phyloP scores from a whole-genome alignment of 2,329 filamentous ascomycete genomes.

The Phialocephala subalpina region DNA sequence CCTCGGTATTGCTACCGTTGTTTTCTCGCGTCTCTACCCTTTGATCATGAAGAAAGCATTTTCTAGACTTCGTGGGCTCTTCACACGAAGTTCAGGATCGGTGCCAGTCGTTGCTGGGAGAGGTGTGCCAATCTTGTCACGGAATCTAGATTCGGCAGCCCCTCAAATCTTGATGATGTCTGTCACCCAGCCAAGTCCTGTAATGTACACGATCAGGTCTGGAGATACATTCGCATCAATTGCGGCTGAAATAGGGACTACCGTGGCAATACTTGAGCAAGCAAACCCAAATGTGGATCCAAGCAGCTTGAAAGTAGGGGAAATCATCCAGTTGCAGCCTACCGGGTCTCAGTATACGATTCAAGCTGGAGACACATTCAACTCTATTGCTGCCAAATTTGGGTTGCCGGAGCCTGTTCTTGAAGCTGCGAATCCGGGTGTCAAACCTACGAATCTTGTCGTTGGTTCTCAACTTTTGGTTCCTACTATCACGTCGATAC shows the following conservation, averaged over 20 bases:
- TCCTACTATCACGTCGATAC: neutral
- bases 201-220: slow-evolving; percentile 24
- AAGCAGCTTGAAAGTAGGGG: slow-evolving; percentile 22
- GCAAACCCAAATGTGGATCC: slow-evolving; percentile 23
- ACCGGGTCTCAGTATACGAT: slow-evolving; percentile 14
- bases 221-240: slow-evolving; percentile 24
- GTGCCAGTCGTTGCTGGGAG: neutral
- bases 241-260: slow-evolving; percentile 15
- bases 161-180: neutral
- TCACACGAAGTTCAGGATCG: neutral
- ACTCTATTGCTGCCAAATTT: slow-evolving; percentile 12
- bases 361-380: slow-evolving; percentile 21
- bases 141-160: neutral
- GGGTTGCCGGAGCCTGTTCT: slow-evolving; percentile 2
- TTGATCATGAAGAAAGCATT: slow-evolving; percentile 1
- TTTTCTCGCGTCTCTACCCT: neutral
- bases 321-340: slow-evolving; percentile 11
- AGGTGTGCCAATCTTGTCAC: neutral
- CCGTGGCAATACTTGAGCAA: slow-evolving; percentile 16
- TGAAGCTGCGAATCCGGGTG: slow-evolving; percentile 11
- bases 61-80: neutral
- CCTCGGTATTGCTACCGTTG: neutral
- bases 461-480: slow-evolving; percentile 14
- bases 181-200: neutral
- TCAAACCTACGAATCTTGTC: slow-evolving; percentile 16